Evolutionary conservation across 257 asterid species (phyloP), one percentile per base, ranked within the genome.

Genomic region (Linderniella brevidens): DNA sequence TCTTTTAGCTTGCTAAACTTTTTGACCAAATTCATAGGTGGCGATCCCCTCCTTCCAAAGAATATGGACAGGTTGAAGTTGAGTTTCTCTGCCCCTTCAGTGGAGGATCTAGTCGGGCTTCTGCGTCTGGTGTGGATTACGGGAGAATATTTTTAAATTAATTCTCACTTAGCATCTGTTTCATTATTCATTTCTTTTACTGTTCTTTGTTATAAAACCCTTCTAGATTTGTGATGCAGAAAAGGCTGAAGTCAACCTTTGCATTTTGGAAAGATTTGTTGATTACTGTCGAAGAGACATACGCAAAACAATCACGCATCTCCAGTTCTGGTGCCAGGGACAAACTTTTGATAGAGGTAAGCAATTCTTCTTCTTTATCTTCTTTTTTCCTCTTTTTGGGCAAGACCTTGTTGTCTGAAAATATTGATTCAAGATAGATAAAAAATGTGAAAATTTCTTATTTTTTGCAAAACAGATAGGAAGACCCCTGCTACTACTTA

Each of bases 321-420:
- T 90, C 63, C 98, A 90, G 79, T 90, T 90, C 57, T 90, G 98
- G 98, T 76, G 77, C 64, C 92, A 81, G 58, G 92, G 96, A 53
- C 79, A 57, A 71, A 50, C 62, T 55, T 62, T 50, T 48, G 47
- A 46, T 62, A 61, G 61, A 68, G 86, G 97, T 80, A 78, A n/a
- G n/a, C n/a, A n/a, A 59, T 61, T 46, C 52, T 48, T 52, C 41
- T 17, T 56, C 56, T 35, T 45, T 20, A 39, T 19, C 41, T 35
- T 49, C 39, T 52, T 59, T 48, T 51, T 64, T 64, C 64, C 58
- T 70, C 45, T 55, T 39, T 54, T 45, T 50, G 17, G 41, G 52
- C 44, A 25, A 41, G 56, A 25, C 42, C 42, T 11, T 39, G 4
- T 11, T 48, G 52, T 42, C 49, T 41, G 17, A 29, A 39, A 44